Base-by-base conservation (phyloP, 768 basidiomycete genomes). In the Dacryopinax primogenitus region DNA sequence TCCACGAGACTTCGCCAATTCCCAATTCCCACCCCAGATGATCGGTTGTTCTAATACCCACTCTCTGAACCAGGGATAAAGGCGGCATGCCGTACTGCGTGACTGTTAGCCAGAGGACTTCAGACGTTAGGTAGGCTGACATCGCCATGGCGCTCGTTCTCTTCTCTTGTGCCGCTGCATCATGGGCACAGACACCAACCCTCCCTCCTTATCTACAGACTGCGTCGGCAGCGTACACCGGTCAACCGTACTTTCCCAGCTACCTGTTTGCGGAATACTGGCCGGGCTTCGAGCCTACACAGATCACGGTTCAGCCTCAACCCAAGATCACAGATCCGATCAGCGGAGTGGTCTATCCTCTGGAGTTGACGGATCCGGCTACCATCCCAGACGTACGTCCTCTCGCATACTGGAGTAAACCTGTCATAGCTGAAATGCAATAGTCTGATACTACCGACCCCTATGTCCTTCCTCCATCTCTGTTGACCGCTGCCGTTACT, bases 321-420 rank as follows among this genome's bases (percentile, higher is more conserved):
- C 67, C 67, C 2, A 33, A 62, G 36, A 63, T 67, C 44, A 67
- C 67, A 30, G 67, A 67, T 37, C 58, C 67, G 15, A 64, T 67
- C 64, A 58, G 37, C 30, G 32, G 70, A 69, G 62, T 78, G 69
- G 78, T 76, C 2, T 89, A 84, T 69, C 83, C 86, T 0, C 74
- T 80, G 26, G 72, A 76, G 21, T 76, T 89, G 70, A 89, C 88
- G 3, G 76, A 84, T 67, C 86, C 88, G 0, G 75, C 82, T 36
- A 70, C 73, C 30, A 83, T 89, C 51, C 65, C 85, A 85, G 13
- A 64, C 0, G 67, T 64, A 16, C 64, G 64, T 63, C n/a, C n/a
- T n/a, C n/a, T 66, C 39, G 30, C 30, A 6, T 44, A 23, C 18
- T 18, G 7, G 18, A 23, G 16, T 18, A 44, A 44, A 6, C 4